These are phyloP conservation scores for Soucietia sequanensis DNA, from an alignment of 805 yeast genomes.

Conservation along the genomic window DNA sequence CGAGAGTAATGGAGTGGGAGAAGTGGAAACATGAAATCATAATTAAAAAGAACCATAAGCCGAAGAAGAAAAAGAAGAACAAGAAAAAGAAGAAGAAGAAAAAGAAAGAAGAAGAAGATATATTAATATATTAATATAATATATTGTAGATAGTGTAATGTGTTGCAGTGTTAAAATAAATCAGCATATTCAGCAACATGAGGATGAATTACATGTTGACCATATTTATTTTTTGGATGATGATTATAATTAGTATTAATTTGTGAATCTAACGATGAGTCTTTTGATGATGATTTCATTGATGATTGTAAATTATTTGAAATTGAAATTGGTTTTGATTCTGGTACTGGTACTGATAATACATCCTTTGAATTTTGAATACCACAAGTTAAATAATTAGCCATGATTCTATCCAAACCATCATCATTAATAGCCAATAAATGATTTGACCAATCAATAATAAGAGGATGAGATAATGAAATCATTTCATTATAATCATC, in stretches of 20 bases:
- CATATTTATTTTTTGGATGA: constrained; percentile 1
- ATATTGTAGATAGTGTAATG: too few relatives aligned
- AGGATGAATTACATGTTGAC: constrained; percentile 32
- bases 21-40: too few relatives aligned
- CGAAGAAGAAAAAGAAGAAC: too few relatives aligned
- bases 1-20: too few relatives aligned
- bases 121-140: too few relatives aligned
- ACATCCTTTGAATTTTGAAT: constrained; percentile 17
- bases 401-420: constrained; percentile 38
- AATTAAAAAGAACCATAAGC: too few relatives aligned
- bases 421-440: constrained; percentile 40
- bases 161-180: constrained; percentile 36
- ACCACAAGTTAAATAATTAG: constrained; percentile 34
- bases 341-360: too few relatives aligned
- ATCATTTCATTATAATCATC: constrained; percentile 9
- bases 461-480: constrained; percentile 16
- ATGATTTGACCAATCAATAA: constrained; percentile 38
- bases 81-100: too few relatives aligned
- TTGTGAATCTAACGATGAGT: not conserved
- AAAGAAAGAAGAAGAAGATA: too few relatives aligned
- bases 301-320: too few relatives aligned
- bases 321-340: constrained; percentile 1
- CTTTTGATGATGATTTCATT: too few relatives aligned
- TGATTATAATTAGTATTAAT: not conserved
- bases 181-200: constrained; percentile 46